Conservation (phyloP, 2,329 filamentous ascomycete genomes). For the Fusarium papillatum region DNA sequence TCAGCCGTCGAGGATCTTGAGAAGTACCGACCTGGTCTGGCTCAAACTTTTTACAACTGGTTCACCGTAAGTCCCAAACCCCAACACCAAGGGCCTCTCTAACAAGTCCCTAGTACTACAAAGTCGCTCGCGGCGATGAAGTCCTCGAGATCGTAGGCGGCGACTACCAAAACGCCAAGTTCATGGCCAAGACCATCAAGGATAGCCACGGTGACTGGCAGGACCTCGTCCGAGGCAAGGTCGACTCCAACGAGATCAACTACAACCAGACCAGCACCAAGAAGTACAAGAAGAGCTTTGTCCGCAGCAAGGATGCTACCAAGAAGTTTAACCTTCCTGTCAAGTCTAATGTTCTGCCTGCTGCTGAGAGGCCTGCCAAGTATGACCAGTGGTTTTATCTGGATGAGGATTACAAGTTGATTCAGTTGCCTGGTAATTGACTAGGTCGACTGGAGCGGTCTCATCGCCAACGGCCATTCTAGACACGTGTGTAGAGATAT, state of each 20-base stretch:
- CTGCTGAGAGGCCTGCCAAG: constrained; percentile 47
- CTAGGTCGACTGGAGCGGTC: background rate
- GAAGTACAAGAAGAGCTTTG: constrained; percentile 47
- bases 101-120: constrained; percentile 52
- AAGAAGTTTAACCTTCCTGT: constrained; percentile 48
- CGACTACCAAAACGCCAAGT: constrained; percentile 51
- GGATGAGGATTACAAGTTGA: constrained; percentile 48
- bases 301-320: constrained; percentile 48
- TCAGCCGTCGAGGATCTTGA: constrained; percentile 53
- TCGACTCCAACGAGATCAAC: constrained; percentile 54
- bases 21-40: constrained; percentile 53
- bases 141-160: constrained; percentile 53
- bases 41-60: constrained; percentile 53
- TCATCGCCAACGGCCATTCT: background rate
- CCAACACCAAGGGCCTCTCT: fast-evolving
- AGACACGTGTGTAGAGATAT: background rate
- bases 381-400: constrained; percentile 56
- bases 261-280: constrained; percentile 55
- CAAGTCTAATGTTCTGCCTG: constrained; percentile 45
- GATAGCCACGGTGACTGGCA: constrained; percentile 56
- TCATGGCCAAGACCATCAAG: constrained; percentile 47
- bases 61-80: constrained; percentile 47
- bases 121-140: constrained; percentile 52
- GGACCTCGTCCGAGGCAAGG: constrained; percentile 53
- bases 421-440: constrained; percentile 39